Conservation (phyloP, 2,329 filamentous ascomycete genomes). For the Beauveria rudraprayagi region DNA sequence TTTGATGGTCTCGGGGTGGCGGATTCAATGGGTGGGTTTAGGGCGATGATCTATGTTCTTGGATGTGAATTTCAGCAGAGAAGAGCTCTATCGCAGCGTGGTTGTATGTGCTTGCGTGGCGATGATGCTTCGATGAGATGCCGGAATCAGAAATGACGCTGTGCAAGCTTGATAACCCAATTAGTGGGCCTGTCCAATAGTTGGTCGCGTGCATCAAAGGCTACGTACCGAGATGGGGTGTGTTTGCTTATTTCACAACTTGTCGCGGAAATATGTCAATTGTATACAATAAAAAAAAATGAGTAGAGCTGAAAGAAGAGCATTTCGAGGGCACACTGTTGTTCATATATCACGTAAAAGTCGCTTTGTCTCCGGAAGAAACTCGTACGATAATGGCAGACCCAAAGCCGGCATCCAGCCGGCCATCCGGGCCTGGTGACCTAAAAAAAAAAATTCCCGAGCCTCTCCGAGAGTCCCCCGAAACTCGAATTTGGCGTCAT, state of each 20-base stretch:
- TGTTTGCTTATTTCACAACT: too few relatives aligned
- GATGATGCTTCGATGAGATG: neutral
- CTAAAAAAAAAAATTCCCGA: slow-evolving; percentile 3
- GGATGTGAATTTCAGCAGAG: too few relatives aligned
- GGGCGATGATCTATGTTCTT: neutral
- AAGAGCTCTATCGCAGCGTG: neutral
- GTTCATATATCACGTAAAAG: slow-evolving; percentile 1
- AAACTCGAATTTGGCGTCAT: neutral
- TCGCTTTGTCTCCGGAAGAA: neutral
- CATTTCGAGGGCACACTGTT: neutral
- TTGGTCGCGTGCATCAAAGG: neutral
- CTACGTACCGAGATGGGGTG: neutral
- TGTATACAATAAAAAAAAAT: neutral
- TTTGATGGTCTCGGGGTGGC: neutral
- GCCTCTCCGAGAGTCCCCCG: slow-evolving; percentile 5
- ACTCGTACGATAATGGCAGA: slow-evolving; percentile 8
- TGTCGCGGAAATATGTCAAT: neutral
- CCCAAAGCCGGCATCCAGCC: neutral
- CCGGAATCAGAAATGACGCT: slow-evolving; percentile 4
- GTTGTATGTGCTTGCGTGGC: neutral
- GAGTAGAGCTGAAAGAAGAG: neutral
- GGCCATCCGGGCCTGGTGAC: neutral
- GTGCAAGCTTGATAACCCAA: neutral
- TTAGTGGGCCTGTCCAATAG: slow-evolving; percentile 6
- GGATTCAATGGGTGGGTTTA: neutral